These are phyloP conservation scores for Fusarium poae DNA, from an alignment of 2,329 filamentous ascomycete species.

Conservation along the genomic window DNA sequence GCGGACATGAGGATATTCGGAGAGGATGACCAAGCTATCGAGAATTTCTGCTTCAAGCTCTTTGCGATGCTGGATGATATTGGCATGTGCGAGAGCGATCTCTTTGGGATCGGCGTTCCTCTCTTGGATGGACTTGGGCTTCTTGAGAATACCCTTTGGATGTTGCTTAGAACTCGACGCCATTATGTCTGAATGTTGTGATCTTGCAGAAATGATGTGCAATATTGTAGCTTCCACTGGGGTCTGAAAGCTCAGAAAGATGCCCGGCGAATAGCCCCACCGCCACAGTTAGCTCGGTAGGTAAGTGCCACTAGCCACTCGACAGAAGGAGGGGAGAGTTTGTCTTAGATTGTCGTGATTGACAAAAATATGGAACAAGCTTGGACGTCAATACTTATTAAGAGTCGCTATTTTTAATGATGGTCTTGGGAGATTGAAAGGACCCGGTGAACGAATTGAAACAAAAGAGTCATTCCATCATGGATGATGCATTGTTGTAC, in stretches of 20 bases:
- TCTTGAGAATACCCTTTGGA: constrained; percentile 72
- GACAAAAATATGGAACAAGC: constrained; percentile 11
- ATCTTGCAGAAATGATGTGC: constrained; percentile 8
- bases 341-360: background rate
- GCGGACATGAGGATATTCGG: constrained; percentile 65
- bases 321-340: constrained; percentile 7
- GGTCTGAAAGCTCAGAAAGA: constrained; percentile 11
- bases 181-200: constrained; percentile 37
- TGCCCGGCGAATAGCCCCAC: constrained; percentile 20
- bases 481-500: constrained; percentile 36
- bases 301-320: constrained; percentile 23
- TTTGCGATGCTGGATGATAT: constrained; percentile 84
- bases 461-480: constrained; percentile 23
- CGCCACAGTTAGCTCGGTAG: constrained; percentile 19
- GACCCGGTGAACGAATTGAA: constrained; percentile 2
- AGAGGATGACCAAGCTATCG: constrained; percentile 77
- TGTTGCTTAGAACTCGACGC: constrained; percentile 52
- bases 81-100: constrained; percentile 84
- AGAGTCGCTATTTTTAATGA: constrained; percentile 1
- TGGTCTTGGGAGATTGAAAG: constrained; percentile 1
- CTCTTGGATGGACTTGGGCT: constrained; percentile 52
- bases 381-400: background rate
- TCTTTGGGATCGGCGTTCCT: constrained; percentile 61
- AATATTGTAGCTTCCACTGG: constrained; percentile 10
- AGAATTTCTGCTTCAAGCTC: constrained; percentile 81